A percentile compares a stretch with the other conserved stretches of the same genome.
Conservation (phyloP, 257 asterid species). For the Henckelia pumila region DNA sequence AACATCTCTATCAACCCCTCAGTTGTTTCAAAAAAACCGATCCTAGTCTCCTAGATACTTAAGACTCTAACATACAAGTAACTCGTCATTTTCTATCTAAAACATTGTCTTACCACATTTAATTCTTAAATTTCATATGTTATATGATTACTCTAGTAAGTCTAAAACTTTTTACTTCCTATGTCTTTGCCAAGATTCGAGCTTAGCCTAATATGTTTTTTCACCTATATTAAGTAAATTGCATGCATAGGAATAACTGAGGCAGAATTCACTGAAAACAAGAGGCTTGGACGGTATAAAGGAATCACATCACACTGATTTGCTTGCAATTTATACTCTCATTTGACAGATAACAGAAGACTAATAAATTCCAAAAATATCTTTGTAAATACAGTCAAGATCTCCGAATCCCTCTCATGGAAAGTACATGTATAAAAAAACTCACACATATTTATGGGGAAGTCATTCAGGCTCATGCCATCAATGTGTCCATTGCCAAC, state of each 20-base stretch:
- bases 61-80: no score
- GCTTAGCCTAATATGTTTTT: no score
- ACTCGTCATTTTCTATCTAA: no score
- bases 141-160: no score
- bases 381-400: slow-evolving; percentile 15
- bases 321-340: slow-evolving; percentile 10
- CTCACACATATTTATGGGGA: slow-evolving; percentile 83
- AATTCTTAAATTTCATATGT: no score
- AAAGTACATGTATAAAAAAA: slow-evolving; percentile 25
- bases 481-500: slow-evolving; percentile 77
- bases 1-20: no score
- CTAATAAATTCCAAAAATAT: slow-evolving; percentile 12
- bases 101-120: no score
- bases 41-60: no score
- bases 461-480: slow-evolving; percentile 78
- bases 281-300: neutral
- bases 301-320: slow-evolving; percentile 11
- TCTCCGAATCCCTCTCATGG: slow-evolving; percentile 1
- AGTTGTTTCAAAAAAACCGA: no score
- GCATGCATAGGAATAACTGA: slow-evolving; percentile 10
- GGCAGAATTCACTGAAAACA: slow-evolving; percentile 8
- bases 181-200: no score
- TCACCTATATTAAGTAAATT: neutral
- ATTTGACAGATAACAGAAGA: neutral
- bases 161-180: no score